phyloP scores from a whole-genome alignment of 441 rosid species.

The Corymbia citriodora region DNA sequence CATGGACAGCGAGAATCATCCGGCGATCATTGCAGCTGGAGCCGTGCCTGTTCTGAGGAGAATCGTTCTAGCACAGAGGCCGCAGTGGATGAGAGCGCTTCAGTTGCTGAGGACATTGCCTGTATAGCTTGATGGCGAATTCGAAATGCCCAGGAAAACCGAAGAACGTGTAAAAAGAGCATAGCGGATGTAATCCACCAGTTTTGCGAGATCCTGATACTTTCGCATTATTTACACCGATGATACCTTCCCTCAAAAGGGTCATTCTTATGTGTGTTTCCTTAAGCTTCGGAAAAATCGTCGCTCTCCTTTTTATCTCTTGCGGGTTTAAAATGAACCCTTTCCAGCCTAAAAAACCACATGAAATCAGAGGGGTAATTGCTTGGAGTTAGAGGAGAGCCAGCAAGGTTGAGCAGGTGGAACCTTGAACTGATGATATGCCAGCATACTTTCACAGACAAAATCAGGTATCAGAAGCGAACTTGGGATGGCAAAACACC shows the following conservation, averaged over 20 bases:
- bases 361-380: neutral
- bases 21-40: slow-evolving; percentile 62
- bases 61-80: slow-evolving; percentile 52
- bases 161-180: neutral
- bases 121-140: slow-evolving; percentile 7
- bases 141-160: neutral
- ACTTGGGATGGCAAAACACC: neutral
- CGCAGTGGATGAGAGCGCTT: slow-evolving; percentile 72
- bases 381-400: neutral
- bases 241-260: neutral
- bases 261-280: neutral
- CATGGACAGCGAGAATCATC: slow-evolving; percentile 79
- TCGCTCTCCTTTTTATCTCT: neutral
- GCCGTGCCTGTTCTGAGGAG: slow-evolving; percentile 67
- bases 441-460: fast-evolving
- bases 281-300: neutral
- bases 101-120: slow-evolving; percentile 59
- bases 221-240: neutral
- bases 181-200: neutral
- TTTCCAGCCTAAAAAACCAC: neutral
- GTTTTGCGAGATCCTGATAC: neutral
- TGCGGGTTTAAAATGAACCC: neutral
- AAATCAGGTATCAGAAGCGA: neutral
- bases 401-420: neutral
- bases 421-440: neutral